Evolutionary conservation across 1,284 basidiomycete genomes (phyloP).

Genomic region (Heterobasidion parviporum): DNA sequence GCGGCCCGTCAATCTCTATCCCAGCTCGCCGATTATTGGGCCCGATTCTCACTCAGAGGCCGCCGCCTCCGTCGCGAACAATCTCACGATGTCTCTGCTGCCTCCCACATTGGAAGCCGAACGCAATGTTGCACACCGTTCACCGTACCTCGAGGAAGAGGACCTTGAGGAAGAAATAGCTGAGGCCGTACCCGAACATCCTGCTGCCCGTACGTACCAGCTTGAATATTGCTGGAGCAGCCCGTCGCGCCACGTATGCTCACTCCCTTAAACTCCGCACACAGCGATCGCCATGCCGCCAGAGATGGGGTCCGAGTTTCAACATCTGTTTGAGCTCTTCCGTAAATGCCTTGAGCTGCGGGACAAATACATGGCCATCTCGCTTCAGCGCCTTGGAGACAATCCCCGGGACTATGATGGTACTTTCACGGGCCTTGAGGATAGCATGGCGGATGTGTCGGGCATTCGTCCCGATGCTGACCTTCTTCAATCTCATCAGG

Average conservation of each 20-base stretch:
- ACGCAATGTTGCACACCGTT: not conserved
- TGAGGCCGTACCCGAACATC: not conserved
- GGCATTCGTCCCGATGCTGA: conserved; percentile 59
- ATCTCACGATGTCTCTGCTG: conserved; percentile 30
- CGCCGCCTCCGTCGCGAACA: conserved; percentile 25
- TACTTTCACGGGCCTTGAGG: conserved; percentile 52
- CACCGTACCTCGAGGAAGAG: conserved; percentile 31
- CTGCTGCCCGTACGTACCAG: not conserved
- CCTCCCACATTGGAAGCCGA: conserved; percentile 16
- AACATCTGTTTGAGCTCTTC: conserved; percentile 51
- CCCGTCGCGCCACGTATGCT: conserved; percentile 9
- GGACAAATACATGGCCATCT: conserved; percentile 86
- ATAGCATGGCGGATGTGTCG: conserved; percentile 54
- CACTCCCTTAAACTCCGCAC: not conserved
- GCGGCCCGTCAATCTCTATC: conserved; percentile 10
- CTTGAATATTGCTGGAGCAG: not conserved
- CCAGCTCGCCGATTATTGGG: conserved; percentile 1
- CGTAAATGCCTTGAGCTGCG: conserved; percentile 79
- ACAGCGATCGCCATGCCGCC: conserved; percentile 25
- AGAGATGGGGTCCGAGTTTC: conserved; percentile 37
- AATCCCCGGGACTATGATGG: conserved; percentile 88
- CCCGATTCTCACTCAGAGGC: conserved; percentile 36
- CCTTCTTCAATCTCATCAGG: conserved; percentile 10
- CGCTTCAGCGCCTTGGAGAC: conserved; percentile 84
- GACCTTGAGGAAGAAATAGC: conserved; percentile 19